phyloP scores from a whole-genome alignment of 2,329 filamentous ascomycete genomes.

The Cercospora sp. region DNA sequence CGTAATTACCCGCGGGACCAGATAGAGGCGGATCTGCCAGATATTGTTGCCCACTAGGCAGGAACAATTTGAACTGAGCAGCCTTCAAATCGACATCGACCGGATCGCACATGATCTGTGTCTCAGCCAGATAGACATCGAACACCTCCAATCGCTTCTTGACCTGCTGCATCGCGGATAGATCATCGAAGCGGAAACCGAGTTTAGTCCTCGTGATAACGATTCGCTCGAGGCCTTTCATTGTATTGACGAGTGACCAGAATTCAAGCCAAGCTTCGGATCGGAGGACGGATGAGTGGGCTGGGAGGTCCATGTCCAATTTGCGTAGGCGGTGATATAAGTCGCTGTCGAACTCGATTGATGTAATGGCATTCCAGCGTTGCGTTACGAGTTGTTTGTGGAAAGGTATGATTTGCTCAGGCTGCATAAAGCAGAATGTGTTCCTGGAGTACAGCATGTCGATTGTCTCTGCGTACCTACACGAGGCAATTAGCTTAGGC shows the following conservation, averaged over 20 bases:
- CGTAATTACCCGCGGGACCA: not conserved
- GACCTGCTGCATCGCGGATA: not conserved
- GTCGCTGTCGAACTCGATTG: not conserved
- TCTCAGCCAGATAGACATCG: not conserved
- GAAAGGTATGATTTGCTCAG: not conserved
- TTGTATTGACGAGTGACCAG: not conserved
- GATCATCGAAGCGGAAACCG: not conserved
- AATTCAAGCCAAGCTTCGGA: not conserved
- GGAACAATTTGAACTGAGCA: not conserved
- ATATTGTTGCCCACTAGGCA: not conserved
- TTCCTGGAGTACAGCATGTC: not conserved
- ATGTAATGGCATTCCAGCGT: slow-evolving; percentile 7
- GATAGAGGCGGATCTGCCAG: not conserved
- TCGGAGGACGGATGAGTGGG: not conserved
- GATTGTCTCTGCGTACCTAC: slow-evolving; percentile 4
- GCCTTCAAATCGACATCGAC: not conserved
- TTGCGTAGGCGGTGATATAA: not conserved
- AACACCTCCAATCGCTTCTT: not conserved
- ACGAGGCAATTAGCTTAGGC: not conserved
- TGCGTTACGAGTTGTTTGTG: not conserved
- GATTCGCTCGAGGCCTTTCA: not conserved
- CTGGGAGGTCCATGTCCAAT: not conserved
- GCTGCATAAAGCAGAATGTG: slow-evolving; percentile 4
- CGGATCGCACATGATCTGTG: not conserved
- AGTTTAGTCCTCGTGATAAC: not conserved